These are phyloP conservation scores for Claviceps humidiphila DNA, from an alignment of 2,329 filamentous ascomycete species.

Conservation along the genomic window DNA sequence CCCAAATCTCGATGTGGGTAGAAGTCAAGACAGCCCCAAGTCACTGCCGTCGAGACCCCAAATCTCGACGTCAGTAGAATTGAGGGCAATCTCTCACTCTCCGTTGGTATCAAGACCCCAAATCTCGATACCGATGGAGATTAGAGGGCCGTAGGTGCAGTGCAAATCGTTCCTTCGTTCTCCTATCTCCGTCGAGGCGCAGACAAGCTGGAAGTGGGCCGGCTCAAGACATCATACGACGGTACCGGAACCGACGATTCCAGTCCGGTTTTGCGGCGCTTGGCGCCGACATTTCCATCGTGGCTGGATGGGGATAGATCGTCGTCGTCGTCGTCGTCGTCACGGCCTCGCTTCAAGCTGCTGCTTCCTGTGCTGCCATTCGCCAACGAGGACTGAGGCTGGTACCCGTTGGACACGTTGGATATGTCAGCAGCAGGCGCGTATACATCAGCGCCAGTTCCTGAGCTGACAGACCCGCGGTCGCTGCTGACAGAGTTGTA, in stretches of 20 bases:
- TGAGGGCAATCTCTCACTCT: no score
- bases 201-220: constrained; percentile 31
- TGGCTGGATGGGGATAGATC: constrained; percentile 46
- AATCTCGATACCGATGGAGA: no score
- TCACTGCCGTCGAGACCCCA: no score
- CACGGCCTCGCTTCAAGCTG: constrained; percentile 31
- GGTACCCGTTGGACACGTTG: constrained; percentile 48
- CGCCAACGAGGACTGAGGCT: constrained; percentile 46
- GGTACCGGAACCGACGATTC: constrained; percentile 42
- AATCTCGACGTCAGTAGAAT: no score
- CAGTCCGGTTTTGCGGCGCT: constrained; percentile 67
- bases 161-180: neutral
- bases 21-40: no score
- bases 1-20: no score
- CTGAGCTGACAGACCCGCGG: constrained; percentile 46
- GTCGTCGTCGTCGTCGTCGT: constrained; percentile 51
- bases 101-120: no score
- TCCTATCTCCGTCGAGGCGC: constrained; percentile 25
- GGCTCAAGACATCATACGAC: constrained; percentile 35
- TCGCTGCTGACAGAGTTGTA: constrained; percentile 86
- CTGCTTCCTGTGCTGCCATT: constrained; percentile 41
- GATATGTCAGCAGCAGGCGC: constrained; percentile 48
- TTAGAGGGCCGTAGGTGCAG: no score
- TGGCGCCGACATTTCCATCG: constrained; percentile 48
- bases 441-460: constrained; percentile 55